Conservation (phyloP, 257 asterid genomes). For the Gentiana straminea region DNA sequence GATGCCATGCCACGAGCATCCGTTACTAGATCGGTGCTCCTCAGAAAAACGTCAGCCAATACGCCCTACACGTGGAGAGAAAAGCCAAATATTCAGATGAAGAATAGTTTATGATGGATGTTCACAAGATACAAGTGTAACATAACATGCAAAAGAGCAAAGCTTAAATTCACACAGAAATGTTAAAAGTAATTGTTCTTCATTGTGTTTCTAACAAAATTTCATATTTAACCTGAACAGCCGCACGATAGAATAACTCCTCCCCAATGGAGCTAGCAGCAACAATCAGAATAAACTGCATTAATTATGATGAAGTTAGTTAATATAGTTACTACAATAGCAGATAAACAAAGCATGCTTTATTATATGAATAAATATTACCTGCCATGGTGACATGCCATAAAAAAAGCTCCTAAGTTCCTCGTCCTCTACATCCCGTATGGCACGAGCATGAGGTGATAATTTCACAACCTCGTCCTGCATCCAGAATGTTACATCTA, state of each 20-base stretch:
- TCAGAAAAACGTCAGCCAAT: conserved; percentile 61
- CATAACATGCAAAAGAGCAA: background rate
- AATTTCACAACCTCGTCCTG: conserved; percentile 94
- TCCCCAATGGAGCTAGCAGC: conserved; percentile 98
- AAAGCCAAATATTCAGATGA: background rate
- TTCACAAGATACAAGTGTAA: background rate
- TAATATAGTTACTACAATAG: background rate
- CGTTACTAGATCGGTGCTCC: conserved; percentile 49
- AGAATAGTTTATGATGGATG: background rate
- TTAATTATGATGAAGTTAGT: background rate
- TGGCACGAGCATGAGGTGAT: conserved; percentile 98
- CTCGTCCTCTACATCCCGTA: conserved; percentile 92
- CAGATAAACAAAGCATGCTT: background rate
- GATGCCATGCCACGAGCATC: conserved; percentile 90
- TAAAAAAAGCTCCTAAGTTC: conserved; percentile 75
- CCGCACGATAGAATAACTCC: conserved; percentile 94
- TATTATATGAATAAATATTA: conserved; percentile 8
- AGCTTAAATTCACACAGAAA: too few species aligned
- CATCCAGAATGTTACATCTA: background rate
- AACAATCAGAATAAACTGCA: conserved; percentile 82
- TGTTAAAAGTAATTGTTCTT: too few species aligned
- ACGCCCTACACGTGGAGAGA: conserved; percentile 52
- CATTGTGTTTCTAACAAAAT: background rate
- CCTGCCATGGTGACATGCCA: conserved; percentile 99
- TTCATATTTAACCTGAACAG: conserved; percentile 58